Base-by-base conservation (phyloP, 2,329 filamentous ascomycete species). In the Microdochium paspali region DNA sequence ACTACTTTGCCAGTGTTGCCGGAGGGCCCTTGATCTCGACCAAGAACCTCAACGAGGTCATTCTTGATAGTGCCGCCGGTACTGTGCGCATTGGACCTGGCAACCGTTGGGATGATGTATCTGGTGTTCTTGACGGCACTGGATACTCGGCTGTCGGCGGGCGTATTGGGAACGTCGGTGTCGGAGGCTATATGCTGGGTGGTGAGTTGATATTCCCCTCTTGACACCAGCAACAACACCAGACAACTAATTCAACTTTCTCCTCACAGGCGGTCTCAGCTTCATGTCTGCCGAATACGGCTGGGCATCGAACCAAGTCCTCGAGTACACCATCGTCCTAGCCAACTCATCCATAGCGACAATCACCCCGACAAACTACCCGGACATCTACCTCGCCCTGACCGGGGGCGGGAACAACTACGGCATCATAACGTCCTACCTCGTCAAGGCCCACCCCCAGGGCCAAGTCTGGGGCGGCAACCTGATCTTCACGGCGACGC, bases 341-440 rank as follows among this genome's bases (percentile, higher is more conserved):
- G 69, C 72, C 15, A 66, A 72, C 50, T 72, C 74, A 7, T 57
- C 61, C 4, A 66, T 79, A 40, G 60, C 75, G 32, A 70, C 66
- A 3, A 75, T 70, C 2, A 72, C 66, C 15, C 54, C 57, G 4
- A 56, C 55, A 0, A 56, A 62, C 9, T 61, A 80, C 50, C 49
- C 66, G 0, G 76, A 80, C 48, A 63, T 82, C 6, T 80, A 66
- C 59, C 66, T 64, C 51, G 75, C 72, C 0, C 66, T 81, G 3
- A 72, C 73, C 48, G 79, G 77, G 10, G 77, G 79, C 15, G 71
- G 72, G n/a, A 76, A 71, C 59, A 79, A 77, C 56, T 79, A 73
- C 50, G 77, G 75, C 42, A 66, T 76, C 51, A 68, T 75, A 5
- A 72, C 72, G 10, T 62, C 63, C 4, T 74, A 72, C 53, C 56